phyloP scores from a whole-genome alignment of 2,329 filamentous ascomycete genomes.

The Fusarium falciforme region DNA sequence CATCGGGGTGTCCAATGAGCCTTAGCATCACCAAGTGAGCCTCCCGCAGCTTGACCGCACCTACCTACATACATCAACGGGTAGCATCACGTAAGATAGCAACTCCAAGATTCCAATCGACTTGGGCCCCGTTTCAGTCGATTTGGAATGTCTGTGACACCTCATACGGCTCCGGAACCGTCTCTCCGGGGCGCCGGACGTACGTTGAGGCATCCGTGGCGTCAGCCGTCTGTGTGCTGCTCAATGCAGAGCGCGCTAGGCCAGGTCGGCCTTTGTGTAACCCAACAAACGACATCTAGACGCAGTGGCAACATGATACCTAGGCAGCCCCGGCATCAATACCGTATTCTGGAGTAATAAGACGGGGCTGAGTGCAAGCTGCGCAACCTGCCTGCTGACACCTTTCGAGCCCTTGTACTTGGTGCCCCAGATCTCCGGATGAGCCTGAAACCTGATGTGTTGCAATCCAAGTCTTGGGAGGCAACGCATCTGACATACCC shows the following conservation, averaged over 20 bases:
- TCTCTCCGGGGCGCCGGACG: conserved; percentile 2
- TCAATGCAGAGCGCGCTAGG: conserved; percentile 9
- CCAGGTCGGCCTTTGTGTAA: conserved; percentile 6
- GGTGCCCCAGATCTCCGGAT: background rate
- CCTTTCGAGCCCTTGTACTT: background rate
- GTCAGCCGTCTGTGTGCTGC: conserved; percentile 15
- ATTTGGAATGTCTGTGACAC: background rate
- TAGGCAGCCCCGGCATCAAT: conserved; percentile 7
- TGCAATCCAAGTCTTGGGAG: background rate
- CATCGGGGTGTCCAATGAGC: background rate
- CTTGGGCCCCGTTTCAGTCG: background rate
- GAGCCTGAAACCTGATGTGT: background rate
- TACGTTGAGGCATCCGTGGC: conserved; percentile 5
- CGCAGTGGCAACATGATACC: conserved; percentile 3
- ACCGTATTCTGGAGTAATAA: background rate
- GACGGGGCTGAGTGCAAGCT: background rate
- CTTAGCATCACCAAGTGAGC: conserved; percentile 12
- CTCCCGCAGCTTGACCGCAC: background rate
- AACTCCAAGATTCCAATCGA: background rate
- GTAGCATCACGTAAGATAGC: conserved; percentile 4
- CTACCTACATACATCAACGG: background rate
- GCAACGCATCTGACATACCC: conserved; percentile 1
- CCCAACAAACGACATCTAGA: conserved; percentile 5
- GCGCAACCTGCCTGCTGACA: background rate
- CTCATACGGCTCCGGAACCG: background rate